Conservation (phyloP, 441 rosid genomes). For the Rhodomyrtus psidioides region DNA sequence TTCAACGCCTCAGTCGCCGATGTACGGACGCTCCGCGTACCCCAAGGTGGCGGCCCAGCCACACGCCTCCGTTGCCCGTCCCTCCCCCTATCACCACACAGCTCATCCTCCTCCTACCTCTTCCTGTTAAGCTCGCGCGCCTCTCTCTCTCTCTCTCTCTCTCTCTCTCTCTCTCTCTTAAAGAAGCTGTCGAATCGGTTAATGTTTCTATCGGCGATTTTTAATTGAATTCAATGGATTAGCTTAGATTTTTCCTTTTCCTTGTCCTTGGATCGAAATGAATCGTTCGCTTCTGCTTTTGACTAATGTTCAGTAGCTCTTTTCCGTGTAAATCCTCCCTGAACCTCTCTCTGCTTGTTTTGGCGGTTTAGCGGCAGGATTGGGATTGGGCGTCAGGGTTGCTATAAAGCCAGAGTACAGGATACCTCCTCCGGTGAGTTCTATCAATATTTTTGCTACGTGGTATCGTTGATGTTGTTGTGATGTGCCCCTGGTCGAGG, state of each 20-base stretch:
- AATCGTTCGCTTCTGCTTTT: neutral
- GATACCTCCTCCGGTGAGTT: slow-evolving; percentile 69
- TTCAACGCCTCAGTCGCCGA: slow-evolving; percentile 30
- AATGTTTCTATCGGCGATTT: neutral
- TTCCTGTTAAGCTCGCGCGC: slow-evolving; percentile 39
- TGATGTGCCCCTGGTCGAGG: neutral
- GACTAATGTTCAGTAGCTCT: neutral
- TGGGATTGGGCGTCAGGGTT: slow-evolving; percentile 78
- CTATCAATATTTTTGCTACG: neutral
- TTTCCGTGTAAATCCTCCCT: neutral
- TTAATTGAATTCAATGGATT: neutral
- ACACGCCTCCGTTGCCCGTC: slow-evolving; percentile 29
- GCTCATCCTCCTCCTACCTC: slow-evolving; percentile 25
- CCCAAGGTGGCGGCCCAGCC: slow-evolving; percentile 45
- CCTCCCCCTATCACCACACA: slow-evolving; percentile 30
- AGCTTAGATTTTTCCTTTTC: neutral
- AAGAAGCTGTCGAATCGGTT: neutral
- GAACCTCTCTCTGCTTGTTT: neutral
- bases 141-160: too few species aligned
- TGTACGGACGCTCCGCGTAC: slow-evolving; percentile 52
- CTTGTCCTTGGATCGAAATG: neutral
- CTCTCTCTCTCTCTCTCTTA: too few species aligned
- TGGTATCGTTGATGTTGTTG: neutral
- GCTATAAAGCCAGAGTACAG: slow-evolving; percentile 70
- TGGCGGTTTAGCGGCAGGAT: slow-evolving; percentile 43